phyloP scores from a whole-genome alignment of 768 basidiomycete species.

The Kwoniella dejecticola region DNA sequence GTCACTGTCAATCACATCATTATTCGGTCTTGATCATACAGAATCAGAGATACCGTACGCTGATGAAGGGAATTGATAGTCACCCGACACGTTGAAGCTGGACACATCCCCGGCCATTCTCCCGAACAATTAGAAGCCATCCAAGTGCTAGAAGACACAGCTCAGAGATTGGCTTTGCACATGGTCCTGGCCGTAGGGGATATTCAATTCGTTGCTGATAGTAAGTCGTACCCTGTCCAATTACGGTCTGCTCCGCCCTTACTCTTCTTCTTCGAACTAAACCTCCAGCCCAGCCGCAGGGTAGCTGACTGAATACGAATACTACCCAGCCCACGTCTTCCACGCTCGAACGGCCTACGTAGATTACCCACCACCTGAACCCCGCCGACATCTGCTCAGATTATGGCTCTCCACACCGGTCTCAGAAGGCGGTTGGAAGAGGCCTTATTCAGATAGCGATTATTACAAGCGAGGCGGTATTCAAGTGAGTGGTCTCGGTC shows the following conservation, averaged over 20 bases:
- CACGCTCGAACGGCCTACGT: slow-evolving; percentile 52
- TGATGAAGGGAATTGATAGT: too few species aligned
- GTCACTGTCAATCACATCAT: neutral
- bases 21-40: too few species aligned
- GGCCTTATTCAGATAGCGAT: slow-evolving; percentile 47
- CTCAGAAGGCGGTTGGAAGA: slow-evolving; percentile 52
- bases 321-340: slow-evolving; percentile 39
- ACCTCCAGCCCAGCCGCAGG: too few species aligned
- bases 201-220: slow-evolving; percentile 52
- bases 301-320: too few species aligned
- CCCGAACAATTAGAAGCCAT: slow-evolving; percentile 47
- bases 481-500: slow-evolving; percentile 37
- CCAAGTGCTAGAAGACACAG: slow-evolving; percentile 49
- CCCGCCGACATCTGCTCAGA: slow-evolving; percentile 50
- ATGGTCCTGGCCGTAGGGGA: slow-evolving; percentile 54
- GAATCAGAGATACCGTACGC: too few species aligned
- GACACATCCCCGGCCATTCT: slow-evolving; percentile 40
- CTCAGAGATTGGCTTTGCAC: slow-evolving; percentile 47
- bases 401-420: slow-evolving; percentile 53
- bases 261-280: neutral
- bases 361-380: slow-evolving; percentile 46
- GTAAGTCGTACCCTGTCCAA: slow-evolving; percentile 24
- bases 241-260: too few species aligned
- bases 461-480: slow-evolving; percentile 50
- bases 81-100: slow-evolving; percentile 39